These are phyloP conservation scores for Mycena rosella DNA, from an alignment of 768 basidiomycete species.

Conservation along the genomic window DNA sequence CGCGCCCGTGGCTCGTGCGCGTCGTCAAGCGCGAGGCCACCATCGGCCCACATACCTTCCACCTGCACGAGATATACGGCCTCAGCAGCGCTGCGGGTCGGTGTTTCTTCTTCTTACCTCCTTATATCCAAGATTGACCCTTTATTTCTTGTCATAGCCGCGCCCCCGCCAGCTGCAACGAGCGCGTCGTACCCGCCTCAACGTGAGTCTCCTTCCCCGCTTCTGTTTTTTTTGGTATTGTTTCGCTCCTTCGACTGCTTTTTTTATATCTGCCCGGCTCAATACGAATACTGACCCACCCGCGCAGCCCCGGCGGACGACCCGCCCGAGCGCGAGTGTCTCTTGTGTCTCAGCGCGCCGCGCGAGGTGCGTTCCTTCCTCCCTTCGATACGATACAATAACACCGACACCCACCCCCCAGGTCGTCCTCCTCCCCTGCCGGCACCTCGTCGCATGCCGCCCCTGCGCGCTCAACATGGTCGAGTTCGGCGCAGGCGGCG, in stretches of 20 bases:
- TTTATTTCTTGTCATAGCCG: conserved; percentile 46
- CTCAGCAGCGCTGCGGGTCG: conserved; percentile 67
- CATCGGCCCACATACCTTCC: conserved; percentile 94
- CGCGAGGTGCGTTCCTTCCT: conserved; percentile 15
- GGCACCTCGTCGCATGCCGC: conserved; percentile 95
- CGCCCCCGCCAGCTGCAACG: conserved; percentile 52
- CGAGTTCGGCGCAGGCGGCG: conserved; percentile 95
- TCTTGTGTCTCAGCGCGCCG: conserved; percentile 74
- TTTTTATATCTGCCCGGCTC: no score
- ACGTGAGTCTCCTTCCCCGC: conserved; percentile 38
- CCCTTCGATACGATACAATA: background rate
- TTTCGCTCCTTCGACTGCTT: no score
- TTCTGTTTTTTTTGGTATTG: background rate
- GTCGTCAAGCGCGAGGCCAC: conserved; percentile 94
- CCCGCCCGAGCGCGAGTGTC: conserved; percentile 88
- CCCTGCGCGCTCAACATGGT: conserved; percentile 98
- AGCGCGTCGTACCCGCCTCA: conserved; percentile 63
- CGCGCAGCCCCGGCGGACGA: conserved; percentile 60
- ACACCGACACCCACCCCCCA: conserved; percentile 58
- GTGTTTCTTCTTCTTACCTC: background rate
- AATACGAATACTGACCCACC: background rate
- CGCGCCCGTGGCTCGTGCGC: conserved; percentile 89
- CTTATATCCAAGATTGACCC: conserved; percentile 43
- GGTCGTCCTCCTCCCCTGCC: conserved; percentile 92
- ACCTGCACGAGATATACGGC: conserved; percentile 95